Percentiles rank a stretch among this genome's conserved stretches.
Evolutionary conservation across 179 eudicot species (phyloP).

Genomic region (Pouteria campechiana): DNA sequence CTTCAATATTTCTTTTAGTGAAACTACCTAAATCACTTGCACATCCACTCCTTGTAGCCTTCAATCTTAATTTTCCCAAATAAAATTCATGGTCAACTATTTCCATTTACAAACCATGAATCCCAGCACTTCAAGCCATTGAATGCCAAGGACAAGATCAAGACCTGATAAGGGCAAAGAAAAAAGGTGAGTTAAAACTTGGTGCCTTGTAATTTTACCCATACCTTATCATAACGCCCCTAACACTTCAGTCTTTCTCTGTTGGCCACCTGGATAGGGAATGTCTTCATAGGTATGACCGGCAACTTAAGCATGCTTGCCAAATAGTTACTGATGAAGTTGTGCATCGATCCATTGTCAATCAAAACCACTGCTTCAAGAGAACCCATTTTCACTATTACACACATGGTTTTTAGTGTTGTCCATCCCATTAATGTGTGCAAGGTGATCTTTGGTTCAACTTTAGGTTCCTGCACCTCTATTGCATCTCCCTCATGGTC

Average conservation of each 20-base stretch:
- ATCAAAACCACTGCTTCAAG: not conserved
- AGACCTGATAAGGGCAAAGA: not conserved
- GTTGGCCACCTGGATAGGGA: not conserved
- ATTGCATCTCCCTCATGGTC: not conserved
- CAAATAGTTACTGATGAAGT: not conserved
- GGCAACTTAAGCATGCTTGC: not conserved
- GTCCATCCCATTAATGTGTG: not conserved
- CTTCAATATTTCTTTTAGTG: not conserved
- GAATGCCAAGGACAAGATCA: not conserved
- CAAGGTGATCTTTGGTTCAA: not conserved
- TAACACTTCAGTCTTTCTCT: not conserved
- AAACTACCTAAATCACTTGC: not conserved
- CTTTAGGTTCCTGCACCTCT: not conserved
- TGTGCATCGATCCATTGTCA: too few species aligned
- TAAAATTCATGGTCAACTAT: not conserved
- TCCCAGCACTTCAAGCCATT: not conserved
- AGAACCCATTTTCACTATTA: not conserved
- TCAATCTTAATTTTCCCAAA: not conserved
- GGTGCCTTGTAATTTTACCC: not conserved
- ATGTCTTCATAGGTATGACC: not conserved
- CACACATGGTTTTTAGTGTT: too few species aligned
- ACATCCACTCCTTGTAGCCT: not conserved
- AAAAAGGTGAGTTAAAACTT: not conserved
- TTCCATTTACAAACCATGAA: not conserved
- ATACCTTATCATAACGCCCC: not conserved